Conservation (phyloP, 768 basidiomycete genomes). For the Boletus sensibilis region DNA sequence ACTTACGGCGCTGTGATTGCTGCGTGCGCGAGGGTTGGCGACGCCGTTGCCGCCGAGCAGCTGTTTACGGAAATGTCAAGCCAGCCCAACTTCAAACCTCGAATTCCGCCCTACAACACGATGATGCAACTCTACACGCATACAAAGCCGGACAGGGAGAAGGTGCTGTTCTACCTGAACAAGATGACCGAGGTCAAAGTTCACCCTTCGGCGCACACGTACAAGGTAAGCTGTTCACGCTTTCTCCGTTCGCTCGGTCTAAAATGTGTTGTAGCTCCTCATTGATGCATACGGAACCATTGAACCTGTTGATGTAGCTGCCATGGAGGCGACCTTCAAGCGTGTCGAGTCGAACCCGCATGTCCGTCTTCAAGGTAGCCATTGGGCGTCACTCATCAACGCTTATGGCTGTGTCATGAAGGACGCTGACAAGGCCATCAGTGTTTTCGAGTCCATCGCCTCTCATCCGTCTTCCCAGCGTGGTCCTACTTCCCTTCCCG, state of each 20-base stretch:
- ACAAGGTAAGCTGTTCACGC: slow-evolving; percentile 60
- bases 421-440: slow-evolving; percentile 73
- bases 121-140: slow-evolving; percentile 97
- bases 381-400: slow-evolving; percentile 86
- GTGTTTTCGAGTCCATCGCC: slow-evolving; percentile 73
- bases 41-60: slow-evolving; percentile 73
- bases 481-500: slow-evolving; percentile 46
- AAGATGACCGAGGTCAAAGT: slow-evolving; percentile 61
- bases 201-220: slow-evolving; percentile 84
- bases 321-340: slow-evolving; percentile 74
- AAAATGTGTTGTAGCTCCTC: slow-evolving; percentile 54
- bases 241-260: background rate
- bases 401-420: slow-evolving; percentile 80
- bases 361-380: slow-evolving; percentile 45
- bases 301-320: slow-evolving; percentile 71
- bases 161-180: slow-evolving; percentile 74
- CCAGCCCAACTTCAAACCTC: slow-evolving; percentile 73
- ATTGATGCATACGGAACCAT: slow-evolving; percentile 86
- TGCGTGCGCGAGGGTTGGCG: slow-evolving; percentile 92
- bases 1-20: slow-evolving; percentile 94
- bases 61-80: slow-evolving; percentile 84
- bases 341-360: slow-evolving; percentile 45
- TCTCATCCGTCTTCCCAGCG: slow-evolving; percentile 45
- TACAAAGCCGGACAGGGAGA: slow-evolving; percentile 82
- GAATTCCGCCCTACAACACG: slow-evolving; percentile 95